These are phyloP conservation scores for Arthrobotrys conoides DNA, from an alignment of 2,329 filamentous ascomycete species.

Conservation along the genomic window DNA sequence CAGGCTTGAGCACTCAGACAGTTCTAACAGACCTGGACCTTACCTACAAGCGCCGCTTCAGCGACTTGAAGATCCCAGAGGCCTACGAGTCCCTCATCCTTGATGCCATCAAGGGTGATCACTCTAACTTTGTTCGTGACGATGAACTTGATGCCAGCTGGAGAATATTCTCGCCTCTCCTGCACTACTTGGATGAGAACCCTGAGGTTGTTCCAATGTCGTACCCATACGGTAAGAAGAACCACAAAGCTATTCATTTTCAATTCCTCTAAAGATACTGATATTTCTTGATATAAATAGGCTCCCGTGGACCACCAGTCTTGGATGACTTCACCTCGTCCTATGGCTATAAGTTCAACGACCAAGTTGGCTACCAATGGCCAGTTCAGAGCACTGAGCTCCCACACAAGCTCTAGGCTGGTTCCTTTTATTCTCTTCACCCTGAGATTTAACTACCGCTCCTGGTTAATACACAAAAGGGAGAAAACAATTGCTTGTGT, in stretches of 20 bases:
- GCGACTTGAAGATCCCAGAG: slow-evolving; percentile 98
- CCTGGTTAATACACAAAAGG: neutral
- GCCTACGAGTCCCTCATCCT: slow-evolving; percentile 98
- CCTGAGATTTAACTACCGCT: neutral
- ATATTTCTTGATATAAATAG: slow-evolving; percentile 70
- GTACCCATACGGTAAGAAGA: slow-evolving; percentile 91
- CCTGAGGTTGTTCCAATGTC: slow-evolving; percentile 99
- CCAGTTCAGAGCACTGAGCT: slow-evolving; percentile 78
- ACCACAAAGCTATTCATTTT: neutral
- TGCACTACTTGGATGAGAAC: slow-evolving; percentile 99
- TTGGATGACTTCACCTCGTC: slow-evolving; percentile 98
- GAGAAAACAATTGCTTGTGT: slow-evolving; percentile 16
- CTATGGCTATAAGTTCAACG: slow-evolving; percentile 99
- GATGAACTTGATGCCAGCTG: slow-evolving; percentile 97
- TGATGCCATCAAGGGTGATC: slow-evolving; percentile 97
- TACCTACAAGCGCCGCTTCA: slow-evolving; percentile 98
- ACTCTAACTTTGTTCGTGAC: slow-evolving; percentile 98
- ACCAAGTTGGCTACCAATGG: slow-evolving; percentile 96
- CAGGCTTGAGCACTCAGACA: slow-evolving; percentile 98
- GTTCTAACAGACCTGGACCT: slow-evolving; percentile 98
- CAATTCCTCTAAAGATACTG: slow-evolving; percentile 10
- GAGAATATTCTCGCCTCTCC: slow-evolving; percentile 96
- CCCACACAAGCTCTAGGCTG: slow-evolving; percentile 81
- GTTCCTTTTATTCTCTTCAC: neutral
- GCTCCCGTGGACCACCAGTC: slow-evolving; percentile 94